phyloP scores from a whole-genome alignment of 768 basidiomycete genomes.

The Gymnopilus junonius region DNA sequence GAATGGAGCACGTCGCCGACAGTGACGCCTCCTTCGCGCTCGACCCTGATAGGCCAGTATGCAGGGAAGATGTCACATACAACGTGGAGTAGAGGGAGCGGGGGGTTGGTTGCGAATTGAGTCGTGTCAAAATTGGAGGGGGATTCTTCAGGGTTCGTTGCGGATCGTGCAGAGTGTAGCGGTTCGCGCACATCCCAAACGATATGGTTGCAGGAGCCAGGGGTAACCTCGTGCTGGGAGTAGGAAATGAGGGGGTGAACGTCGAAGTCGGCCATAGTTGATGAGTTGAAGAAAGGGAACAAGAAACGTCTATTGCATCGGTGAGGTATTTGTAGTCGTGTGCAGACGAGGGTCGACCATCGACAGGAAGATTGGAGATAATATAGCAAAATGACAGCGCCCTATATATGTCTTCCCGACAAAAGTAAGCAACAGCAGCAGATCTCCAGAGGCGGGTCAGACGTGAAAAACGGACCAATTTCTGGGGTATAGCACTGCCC shows the following conservation, averaged over 20 bases:
- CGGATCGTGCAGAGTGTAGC: slow-evolving; percentile 36
- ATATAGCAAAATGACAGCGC: background rate
- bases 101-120: slow-evolving; percentile 42
- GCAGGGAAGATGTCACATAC: slow-evolving; percentile 50
- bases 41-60: slow-evolving; percentile 44
- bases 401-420: slow-evolving; percentile 6
- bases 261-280: slow-evolving; percentile 29
- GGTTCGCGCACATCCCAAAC: slow-evolving; percentile 55
- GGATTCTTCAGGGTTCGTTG: slow-evolving; percentile 7
- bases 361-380: slow-evolving; percentile 13
- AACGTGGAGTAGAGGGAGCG: slow-evolving; percentile 35
- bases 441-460: background rate
- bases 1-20: slow-evolving; percentile 53
- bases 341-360: background rate
- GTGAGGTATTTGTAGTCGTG: slow-evolving; percentile 11
- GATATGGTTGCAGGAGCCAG: slow-evolving; percentile 34
- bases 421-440: background rate
- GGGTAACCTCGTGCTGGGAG: slow-evolving; percentile 35
- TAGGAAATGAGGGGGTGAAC: slow-evolving; percentile 44
- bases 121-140: slow-evolving; percentile 37
- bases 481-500: slow-evolving; percentile 4
- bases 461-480: slow-evolving; percentile 1
- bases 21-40: slow-evolving; percentile 52
- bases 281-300: background rate
- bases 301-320: background rate